A percentile compares a stretch with the other conserved stretches of the same genome.
Conservation (phyloP, 192 early-diverging fungal species). For the Backusella circina region DNA sequence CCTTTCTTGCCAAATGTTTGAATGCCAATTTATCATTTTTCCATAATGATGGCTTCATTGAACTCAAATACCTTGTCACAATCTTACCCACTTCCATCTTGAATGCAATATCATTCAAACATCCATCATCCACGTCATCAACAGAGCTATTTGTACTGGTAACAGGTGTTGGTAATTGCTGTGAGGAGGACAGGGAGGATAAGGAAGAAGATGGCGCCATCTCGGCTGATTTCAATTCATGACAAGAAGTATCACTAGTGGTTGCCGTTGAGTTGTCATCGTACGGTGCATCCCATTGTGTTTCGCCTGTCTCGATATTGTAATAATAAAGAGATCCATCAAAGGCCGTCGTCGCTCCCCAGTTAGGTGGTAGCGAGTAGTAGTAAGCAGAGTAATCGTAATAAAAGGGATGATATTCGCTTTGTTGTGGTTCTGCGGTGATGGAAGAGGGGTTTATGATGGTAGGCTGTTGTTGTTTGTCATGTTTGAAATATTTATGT, state of each 20-base stretch:
- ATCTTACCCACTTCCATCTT: slow-evolving; percentile 28
- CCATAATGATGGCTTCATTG: slow-evolving; percentile 41
- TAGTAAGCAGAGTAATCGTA: background rate
- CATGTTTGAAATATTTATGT: background rate
- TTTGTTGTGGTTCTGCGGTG: no score
- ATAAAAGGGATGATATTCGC: no score
- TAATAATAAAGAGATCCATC: slow-evolving; percentile 51
- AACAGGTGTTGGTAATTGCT: slow-evolving; percentile 1
- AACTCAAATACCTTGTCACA: slow-evolving; percentile 32
- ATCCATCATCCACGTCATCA: background rate
- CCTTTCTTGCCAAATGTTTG: slow-evolving; percentile 48
- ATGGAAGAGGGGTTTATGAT: no score
- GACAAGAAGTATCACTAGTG: background rate
- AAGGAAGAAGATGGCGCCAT: background rate
- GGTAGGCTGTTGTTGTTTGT: no score
- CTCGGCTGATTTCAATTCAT: background rate
- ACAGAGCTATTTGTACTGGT: background rate
- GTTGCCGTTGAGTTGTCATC: no score
- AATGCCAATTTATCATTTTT: slow-evolving; percentile 40
- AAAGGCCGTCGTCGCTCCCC: slow-evolving; percentile 38
- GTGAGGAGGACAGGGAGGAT: background rate
- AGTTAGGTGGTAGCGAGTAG: slow-evolving; percentile 42
- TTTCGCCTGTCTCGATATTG: slow-evolving; percentile 43
- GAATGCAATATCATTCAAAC: slow-evolving; percentile 11
- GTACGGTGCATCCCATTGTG: slow-evolving; percentile 49